Percentiles rank a stretch among this genome's conserved stretches.
Evolutionary conservation across 2,329 filamentous ascomycete genomes (phyloP).

Genomic region (Pseudocercospora vitis): DNA sequence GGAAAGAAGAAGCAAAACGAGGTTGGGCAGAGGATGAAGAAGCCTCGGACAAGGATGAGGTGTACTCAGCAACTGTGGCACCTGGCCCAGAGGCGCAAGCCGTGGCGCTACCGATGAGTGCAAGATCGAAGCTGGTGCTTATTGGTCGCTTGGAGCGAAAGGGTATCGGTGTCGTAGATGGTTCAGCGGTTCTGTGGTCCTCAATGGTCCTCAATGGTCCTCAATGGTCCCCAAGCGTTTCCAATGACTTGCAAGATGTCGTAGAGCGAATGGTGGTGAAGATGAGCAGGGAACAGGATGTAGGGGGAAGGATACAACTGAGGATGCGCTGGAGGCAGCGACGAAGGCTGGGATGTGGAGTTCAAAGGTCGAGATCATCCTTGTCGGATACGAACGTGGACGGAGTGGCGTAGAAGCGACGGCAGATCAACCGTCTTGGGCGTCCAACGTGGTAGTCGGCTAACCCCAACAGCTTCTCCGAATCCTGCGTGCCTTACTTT

Average conservation of each 20-base stretch:
- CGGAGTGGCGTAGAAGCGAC: constrained; percentile 3
- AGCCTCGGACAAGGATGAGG: constrained; percentile 6
- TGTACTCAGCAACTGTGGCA: constrained; percentile 2
- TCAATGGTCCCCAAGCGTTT: too few species aligned
- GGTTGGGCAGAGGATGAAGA: constrained; percentile 2
- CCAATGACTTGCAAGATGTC: too few species aligned
- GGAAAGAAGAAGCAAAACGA: neutral
- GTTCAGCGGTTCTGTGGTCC: neutral
- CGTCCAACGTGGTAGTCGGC: neutral
- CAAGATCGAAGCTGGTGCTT: constrained; percentile 2
- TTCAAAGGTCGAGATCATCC: constrained; percentile 4
- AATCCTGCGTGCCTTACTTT: neutral
- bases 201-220: too few species aligned
- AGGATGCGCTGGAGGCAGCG: neutral
- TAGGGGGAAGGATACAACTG: too few species aligned
- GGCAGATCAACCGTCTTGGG: constrained; percentile 11
- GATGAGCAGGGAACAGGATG: neutral
- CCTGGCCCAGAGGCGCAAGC: constrained; percentile 3
- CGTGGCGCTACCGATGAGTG: neutral
- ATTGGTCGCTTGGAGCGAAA: neutral
- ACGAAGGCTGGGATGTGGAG: constrained; percentile 11
- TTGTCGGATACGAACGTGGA: constrained; percentile 14
- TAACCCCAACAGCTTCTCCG: neutral
- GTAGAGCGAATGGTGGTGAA: neutral
- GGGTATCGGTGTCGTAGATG: neutral